phyloP scores from a whole-genome alignment of 1,139 yeast genomes.

The Yamadazyma conglobata region DNA sequence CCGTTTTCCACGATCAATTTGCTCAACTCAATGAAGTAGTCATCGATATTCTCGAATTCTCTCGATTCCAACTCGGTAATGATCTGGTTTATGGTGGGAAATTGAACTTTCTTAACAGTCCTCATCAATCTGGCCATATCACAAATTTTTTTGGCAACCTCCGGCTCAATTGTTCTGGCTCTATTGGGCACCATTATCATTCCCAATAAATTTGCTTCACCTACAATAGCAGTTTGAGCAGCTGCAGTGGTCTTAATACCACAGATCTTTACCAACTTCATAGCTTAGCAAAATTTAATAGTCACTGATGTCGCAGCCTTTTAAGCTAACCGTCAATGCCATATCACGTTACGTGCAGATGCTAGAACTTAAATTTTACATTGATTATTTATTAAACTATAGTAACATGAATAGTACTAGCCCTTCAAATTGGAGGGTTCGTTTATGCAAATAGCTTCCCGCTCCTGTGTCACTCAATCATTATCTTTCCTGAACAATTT shows the following conservation, averaged over 20 bases:
- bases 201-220: conserved; percentile 78
- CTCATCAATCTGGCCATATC: conserved; percentile 23
- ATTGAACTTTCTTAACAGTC: conserved; percentile 15
- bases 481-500: conserved; percentile 53
- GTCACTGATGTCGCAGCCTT: neutral
- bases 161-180: conserved; percentile 60
- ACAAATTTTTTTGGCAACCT: conserved; percentile 55
- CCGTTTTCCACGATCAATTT: conserved; percentile 45
- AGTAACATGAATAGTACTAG: too few relatives aligned
- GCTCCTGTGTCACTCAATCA: too few relatives aligned
- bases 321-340: too few relatives aligned
- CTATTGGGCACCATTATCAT: conserved; percentile 83
- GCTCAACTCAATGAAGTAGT: conserved; percentile 34
- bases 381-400: too few relatives aligned
- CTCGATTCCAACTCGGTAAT: conserved; percentile 15
- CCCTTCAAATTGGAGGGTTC: too few relatives aligned
- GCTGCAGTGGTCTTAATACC: conserved; percentile 70
- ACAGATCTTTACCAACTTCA: conserved; percentile 65
- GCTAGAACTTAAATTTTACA: too few relatives aligned
- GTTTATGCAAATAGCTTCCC: too few relatives aligned
- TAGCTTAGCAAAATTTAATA: conserved; percentile 1
- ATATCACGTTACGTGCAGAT: too few relatives aligned
- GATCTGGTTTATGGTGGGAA: conserved; percentile 21
- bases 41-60: conserved; percentile 18
- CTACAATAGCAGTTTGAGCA: conserved; percentile 62